Evolutionary conservation across 305 asterid genomes (phyloP).

Genomic region (Caryopteris hybrid): DNA sequence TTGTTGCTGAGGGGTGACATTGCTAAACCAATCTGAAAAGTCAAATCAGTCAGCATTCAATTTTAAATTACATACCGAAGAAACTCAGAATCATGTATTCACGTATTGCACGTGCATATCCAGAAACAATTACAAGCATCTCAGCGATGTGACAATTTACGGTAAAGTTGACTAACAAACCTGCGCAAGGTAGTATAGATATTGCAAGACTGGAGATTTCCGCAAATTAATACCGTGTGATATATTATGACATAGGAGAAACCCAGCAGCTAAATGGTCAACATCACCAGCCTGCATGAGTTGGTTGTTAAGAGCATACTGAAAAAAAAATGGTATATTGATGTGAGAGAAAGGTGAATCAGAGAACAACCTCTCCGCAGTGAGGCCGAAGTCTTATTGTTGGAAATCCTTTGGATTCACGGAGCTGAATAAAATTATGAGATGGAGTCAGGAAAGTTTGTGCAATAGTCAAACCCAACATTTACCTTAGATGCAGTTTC

Average conservation of each 20-base stretch:
- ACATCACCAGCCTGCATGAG: conserved; percentile 89
- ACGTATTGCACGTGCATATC: conserved; percentile 7
- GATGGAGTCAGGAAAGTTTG: neutral
- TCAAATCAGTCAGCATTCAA: conserved; percentile 13
- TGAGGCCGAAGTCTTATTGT: conserved; percentile 94
- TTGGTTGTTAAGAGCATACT: conserved; percentile 5
- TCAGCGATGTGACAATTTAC: conserved; percentile 11
- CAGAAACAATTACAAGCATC: neutral
- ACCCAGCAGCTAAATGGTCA: conserved; percentile 98
- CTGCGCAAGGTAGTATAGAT: conserved; percentile 97
- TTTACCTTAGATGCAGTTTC: neutral
- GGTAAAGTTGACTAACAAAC: conserved; percentile 35
- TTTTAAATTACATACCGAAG: neutral
- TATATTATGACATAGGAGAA: conserved; percentile 82
- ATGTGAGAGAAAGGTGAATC: conserved; percentile 19
- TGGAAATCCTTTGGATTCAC: conserved; percentile 84
- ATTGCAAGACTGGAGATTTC: conserved; percentile 86
- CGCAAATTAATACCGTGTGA: conserved; percentile 92
- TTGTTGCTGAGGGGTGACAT: conserved; percentile 97
- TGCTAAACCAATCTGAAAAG: conserved; percentile 76
- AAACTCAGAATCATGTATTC: conserved; percentile 4
- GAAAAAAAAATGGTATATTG: conserved; percentile 12
- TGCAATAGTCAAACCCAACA: conserved; percentile 4
- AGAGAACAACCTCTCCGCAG: conserved; percentile 88
- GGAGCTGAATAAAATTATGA: conserved; percentile 53